These are phyloP conservation scores for Talaromyces stipitatus DNA, from an alignment of 495 filamentous ascomycete genomes.

Conservation along the genomic window DNA sequence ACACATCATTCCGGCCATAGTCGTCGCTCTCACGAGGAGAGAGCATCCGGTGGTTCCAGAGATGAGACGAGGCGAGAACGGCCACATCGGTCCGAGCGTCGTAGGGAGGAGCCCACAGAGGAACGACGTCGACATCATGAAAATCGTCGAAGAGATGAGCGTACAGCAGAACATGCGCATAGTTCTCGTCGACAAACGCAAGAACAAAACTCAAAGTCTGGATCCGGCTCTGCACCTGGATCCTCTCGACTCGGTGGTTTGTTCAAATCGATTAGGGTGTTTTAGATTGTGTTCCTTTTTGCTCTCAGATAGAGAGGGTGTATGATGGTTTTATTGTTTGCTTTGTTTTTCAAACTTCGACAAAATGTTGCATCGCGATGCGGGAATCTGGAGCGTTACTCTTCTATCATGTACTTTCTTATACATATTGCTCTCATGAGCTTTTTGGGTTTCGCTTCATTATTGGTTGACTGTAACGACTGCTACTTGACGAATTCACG, in stretches of 20 bases:
- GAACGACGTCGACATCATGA: background rate
- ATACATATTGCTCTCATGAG: slow-evolving; percentile 1
- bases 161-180: background rate
- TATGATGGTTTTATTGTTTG: background rate
- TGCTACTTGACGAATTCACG: background rate
- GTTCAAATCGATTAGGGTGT: slow-evolving; percentile 17
- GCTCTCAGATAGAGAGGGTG: background rate
- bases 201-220: slow-evolving; percentile 25
- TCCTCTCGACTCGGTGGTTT: slow-evolving; percentile 31
- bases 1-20: slow-evolving; percentile 13
- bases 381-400: background rate
- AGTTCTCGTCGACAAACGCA: slow-evolving; percentile 23
- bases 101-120: background rate
- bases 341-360: background rate
- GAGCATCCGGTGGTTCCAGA: slow-evolving; percentile 17
- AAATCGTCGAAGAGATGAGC: background rate
- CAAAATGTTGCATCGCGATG: background rate
- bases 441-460: background rate
- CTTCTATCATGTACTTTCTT: slow-evolving; percentile 1
- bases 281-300: background rate
- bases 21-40: slow-evolving; percentile 23
- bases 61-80: background rate
- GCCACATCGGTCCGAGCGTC: background rate
- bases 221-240: slow-evolving; percentile 1
- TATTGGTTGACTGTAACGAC: background rate